phyloP scores from a whole-genome alignment of 306 rosid genomes.

The Quercus cerris region DNA sequence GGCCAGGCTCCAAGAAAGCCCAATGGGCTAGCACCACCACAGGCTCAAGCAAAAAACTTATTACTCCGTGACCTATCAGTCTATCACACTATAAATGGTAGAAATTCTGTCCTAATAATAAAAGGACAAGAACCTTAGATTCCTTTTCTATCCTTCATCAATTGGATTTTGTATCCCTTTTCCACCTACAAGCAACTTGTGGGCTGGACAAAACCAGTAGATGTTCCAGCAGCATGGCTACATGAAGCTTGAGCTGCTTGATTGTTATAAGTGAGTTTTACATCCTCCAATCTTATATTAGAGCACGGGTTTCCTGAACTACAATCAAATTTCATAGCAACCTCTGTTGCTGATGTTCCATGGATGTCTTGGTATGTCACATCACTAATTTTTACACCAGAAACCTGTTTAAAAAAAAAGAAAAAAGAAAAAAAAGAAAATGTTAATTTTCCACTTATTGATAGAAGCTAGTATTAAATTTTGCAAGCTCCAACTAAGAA shows the following conservation, averaged over 20 bases:
- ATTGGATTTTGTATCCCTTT: neutral
- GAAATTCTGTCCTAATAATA: neutral
- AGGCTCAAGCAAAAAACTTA: neutral
- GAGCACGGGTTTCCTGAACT: conserved; percentile 28
- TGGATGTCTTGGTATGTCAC: conserved; percentile 29
- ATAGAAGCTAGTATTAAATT: too few species aligned
- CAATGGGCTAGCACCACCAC: conserved; percentile 13
- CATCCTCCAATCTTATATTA: conserved; percentile 18
- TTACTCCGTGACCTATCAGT: neutral
- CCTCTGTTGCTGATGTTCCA: conserved; percentile 32
- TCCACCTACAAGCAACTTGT: conserved; percentile 19
- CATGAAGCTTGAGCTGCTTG: conserved; percentile 24
- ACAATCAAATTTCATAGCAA: conserved; percentile 35
- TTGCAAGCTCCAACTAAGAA: too few species aligned
- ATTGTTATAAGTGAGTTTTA: conserved; percentile 22
- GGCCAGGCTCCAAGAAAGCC: conserved; percentile 17
- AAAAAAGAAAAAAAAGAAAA: neutral
- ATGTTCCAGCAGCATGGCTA: conserved; percentile 20
- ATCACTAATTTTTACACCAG: conserved; percentile 29
- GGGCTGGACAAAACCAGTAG: conserved; percentile 32
- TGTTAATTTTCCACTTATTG: neutral
- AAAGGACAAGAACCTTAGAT: neutral
- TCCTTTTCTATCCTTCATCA: neutral
- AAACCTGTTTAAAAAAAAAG: neutral
- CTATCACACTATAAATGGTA: too few species aligned